Evolutionary conservation across 208 protist species (phyloP).

Genomic region (Balamuthia mandrillaris): DNA sequence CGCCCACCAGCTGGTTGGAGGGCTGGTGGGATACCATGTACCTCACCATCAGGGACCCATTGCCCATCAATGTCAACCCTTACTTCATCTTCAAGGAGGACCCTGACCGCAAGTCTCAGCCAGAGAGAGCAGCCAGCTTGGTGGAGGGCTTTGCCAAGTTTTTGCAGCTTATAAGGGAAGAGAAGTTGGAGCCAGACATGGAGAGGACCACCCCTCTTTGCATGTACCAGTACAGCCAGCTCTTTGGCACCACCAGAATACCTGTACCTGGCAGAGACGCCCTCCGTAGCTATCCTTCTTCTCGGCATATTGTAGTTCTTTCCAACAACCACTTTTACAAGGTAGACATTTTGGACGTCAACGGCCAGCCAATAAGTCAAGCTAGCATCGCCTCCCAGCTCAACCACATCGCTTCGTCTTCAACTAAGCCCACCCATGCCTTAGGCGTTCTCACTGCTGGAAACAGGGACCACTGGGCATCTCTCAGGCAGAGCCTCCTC

Average conservation of each 20-base stretch:
- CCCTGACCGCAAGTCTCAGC: background rate
- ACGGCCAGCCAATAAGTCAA: background rate
- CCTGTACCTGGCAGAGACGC: background rate
- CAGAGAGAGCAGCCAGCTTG: background rate
- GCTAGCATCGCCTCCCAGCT: background rate
- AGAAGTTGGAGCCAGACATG: background rate
- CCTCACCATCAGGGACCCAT: background rate
- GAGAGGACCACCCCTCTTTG: background rate
- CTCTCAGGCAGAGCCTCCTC: background rate
- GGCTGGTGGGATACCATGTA: constrained; percentile 24
- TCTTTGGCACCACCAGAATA: background rate
- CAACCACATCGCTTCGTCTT: background rate
- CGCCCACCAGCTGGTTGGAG: constrained; percentile 30
- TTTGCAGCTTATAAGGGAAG: background rate
- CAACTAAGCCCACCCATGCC: background rate
- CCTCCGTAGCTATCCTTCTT: background rate
- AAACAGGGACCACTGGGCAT: constrained; percentile 5
- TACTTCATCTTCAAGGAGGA: constrained; percentile 23
- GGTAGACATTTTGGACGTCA: constrained; percentile 8
- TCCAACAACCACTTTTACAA: constrained; percentile 31
- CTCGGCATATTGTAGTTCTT: constrained; percentile 20
- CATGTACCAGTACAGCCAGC: constrained; percentile 21
- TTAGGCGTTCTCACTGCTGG: background rate
- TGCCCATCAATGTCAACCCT: constrained; percentile 25
- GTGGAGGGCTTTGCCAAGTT: background rate